Conservation (phyloP, 108 stramenopile species). For the Skeletonema tropicum region DNA sequence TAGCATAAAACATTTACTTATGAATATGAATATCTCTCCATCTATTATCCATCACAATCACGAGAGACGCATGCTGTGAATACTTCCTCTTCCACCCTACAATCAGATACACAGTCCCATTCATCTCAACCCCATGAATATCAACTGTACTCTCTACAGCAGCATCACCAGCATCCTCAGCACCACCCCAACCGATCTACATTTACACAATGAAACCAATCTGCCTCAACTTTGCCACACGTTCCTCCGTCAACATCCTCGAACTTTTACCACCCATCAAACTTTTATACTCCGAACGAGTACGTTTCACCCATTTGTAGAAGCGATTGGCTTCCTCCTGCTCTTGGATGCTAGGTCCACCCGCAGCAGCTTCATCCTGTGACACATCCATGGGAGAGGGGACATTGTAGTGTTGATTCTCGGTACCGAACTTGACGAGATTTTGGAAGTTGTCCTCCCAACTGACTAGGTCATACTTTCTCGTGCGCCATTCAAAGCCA, state of each 20-base stretch:
- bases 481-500: conserved; percentile 29
- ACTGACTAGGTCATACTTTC: conserved; percentile 18
- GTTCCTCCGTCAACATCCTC: conserved; percentile 21
- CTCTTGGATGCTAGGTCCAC: background rate
- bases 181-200: background rate
- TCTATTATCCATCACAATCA: background rate
- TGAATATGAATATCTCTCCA: background rate
- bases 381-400: conserved; percentile 3
- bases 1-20: background rate
- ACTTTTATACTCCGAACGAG: conserved; percentile 18
- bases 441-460: conserved; percentile 25
- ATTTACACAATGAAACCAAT: conserved; percentile 23
- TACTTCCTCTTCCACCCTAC: background rate
- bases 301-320: conserved; percentile 25
- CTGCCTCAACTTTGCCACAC: conserved; percentile 20
- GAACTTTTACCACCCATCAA: conserved; percentile 16
- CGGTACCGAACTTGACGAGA: conserved; percentile 20
- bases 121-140: background rate
- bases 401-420: conserved; percentile 22
- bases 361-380: background rate
- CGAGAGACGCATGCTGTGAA: background rate
- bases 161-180: background rate
- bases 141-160: background rate
- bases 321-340: conserved; percentile 20
- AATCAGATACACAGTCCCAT: background rate